Conservation (phyloP, 176 grass and related monocot species). For the Oryza longistaminata region DNA sequence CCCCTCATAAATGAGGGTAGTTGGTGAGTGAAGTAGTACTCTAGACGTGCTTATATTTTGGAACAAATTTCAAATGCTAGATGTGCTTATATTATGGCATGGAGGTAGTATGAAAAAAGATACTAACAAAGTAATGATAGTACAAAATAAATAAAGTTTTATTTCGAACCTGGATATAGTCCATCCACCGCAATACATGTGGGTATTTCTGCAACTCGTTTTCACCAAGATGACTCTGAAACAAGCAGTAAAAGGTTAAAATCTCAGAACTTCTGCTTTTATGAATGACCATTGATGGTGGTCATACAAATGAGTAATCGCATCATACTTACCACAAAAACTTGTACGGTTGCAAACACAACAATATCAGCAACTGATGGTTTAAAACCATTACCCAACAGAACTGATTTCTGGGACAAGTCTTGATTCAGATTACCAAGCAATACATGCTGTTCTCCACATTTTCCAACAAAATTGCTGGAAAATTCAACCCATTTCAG, state of each 20-base stretch:
- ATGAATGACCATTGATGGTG: not conserved
- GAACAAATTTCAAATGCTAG: too few species aligned
- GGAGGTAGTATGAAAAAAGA: not conserved
- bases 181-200: slow-evolving; percentile 84
- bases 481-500: slow-evolving; percentile 77
- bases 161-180: slow-evolving; percentile 83
- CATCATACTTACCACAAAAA: slow-evolving; percentile 57
- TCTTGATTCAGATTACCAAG: slow-evolving; percentile 72
- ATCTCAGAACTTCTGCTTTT: not conserved
- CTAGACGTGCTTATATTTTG: too few species aligned
- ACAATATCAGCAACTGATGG: slow-evolving; percentile 76
- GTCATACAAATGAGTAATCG: slow-evolving; percentile 5
- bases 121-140: not conserved
- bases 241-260: slow-evolving; percentile 36
- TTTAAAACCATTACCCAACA: slow-evolving; percentile 59
- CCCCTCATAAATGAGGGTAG: too few species aligned
- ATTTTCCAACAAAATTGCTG: slow-evolving; percentile 58
- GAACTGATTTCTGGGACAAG: slow-evolving; percentile 70
- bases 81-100: too few species aligned
- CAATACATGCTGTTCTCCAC: slow-evolving; percentile 35
- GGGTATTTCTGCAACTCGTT: slow-evolving; percentile 58
- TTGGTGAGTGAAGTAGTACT: too few species aligned
- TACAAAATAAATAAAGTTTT: slow-evolving; percentile 12
- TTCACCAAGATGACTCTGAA: slow-evolving; percentile 54
- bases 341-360: slow-evolving; percentile 65